Percentiles rank a stretch among this genome's conserved stretches.
Conservation (phyloP, 2,329 filamentous ascomycete genomes). For the Sporothrix phasma region DNA sequence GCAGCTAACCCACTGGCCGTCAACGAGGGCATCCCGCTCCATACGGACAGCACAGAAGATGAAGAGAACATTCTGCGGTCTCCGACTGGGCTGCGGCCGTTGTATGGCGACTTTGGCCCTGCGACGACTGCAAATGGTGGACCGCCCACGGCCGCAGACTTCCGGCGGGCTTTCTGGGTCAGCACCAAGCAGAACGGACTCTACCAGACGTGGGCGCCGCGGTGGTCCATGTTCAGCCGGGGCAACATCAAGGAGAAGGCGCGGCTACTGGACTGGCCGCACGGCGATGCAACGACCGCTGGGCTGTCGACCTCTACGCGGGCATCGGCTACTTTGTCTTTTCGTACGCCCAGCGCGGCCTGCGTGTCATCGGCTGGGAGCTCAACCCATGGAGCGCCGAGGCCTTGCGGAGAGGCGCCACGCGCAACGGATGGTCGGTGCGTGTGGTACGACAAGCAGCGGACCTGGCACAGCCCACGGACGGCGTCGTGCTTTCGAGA, state of each 20-base stretch:
- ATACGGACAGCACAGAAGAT: conserved; percentile 17
- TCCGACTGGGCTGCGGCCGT: conserved; percentile 57
- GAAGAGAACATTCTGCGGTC: conserved; percentile 61
- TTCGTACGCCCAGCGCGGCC: conserved; percentile 62
- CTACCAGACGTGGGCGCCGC: conserved; percentile 73
- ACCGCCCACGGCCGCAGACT: conserved; percentile 39
- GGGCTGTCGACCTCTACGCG: conserved; percentile 74
- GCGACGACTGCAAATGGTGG: conserved; percentile 20
- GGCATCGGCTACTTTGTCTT: conserved; percentile 94
- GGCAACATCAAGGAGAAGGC: conserved; percentile 88
- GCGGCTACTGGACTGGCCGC: conserved; percentile 50
- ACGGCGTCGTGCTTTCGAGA: conserved; percentile 26
- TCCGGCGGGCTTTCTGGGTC: conserved; percentile 66
- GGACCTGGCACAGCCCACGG: conserved; percentile 31
- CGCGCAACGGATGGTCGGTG: conserved; percentile 56
- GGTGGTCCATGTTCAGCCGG: conserved; percentile 88
- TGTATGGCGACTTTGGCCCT: conserved; percentile 68
- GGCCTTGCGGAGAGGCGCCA: conserved; percentile 65
- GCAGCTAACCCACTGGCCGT: conserved; percentile 46
- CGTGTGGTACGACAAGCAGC: conserved; percentile 37
- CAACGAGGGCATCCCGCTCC: conserved; percentile 51
- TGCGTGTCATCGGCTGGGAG: conserved; percentile 78
- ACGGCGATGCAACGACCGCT: conserved; percentile 21
- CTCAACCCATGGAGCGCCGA: conserved; percentile 83
- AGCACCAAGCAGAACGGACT: conserved; percentile 69